phyloP scores from a whole-genome alignment of 2,329 filamentous ascomycete species.

The Teratosphaeria pseudoeucalypti region DNA sequence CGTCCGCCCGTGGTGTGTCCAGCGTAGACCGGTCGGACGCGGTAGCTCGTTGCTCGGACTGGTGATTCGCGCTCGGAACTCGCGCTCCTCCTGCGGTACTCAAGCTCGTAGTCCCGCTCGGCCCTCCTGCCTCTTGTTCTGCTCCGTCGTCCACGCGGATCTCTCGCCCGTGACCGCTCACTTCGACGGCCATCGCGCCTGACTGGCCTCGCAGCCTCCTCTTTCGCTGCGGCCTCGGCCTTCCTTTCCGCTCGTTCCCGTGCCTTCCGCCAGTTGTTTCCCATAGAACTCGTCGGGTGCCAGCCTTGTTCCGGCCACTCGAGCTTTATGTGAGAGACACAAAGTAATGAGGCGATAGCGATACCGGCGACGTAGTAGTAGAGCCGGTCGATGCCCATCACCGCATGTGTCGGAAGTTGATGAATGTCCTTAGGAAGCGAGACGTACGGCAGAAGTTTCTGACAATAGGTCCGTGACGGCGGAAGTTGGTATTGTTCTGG shows the following conservation, averaged over 20 bases:
- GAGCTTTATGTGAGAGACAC: constrained; percentile 15
- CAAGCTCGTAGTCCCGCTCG: neutral
- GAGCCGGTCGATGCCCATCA: constrained; percentile 19
- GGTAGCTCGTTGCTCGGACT: neutral
- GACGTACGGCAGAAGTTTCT: neutral
- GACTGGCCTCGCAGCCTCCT: neutral
- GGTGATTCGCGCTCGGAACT: neutral
- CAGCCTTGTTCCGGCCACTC: constrained; percentile 14
- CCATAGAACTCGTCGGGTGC: constrained; percentile 8
- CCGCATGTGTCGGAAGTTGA: neutral
- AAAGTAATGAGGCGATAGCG: constrained; percentile 11
- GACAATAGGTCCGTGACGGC: constrained; percentile 4
- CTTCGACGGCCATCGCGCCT: neutral
- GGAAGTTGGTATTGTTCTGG: constrained; percentile 9
- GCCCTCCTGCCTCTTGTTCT: neutral
- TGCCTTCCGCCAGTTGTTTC: constrained; percentile 5
- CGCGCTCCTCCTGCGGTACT: neutral
- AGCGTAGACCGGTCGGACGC: neutral
- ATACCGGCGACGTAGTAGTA: constrained; percentile 19
- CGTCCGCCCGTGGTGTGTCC: neutral
- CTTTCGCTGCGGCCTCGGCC: constrained; percentile 1
- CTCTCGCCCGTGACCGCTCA: constrained; percentile 3
- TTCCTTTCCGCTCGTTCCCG: constrained; percentile 1
- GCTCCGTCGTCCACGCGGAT: constrained; percentile 1
- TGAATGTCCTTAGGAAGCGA: neutral